These are phyloP conservation scores for Neofusicoccum ribis DNA, from an alignment of 2,329 filamentous ascomycete genomes.

Conservation along the genomic window DNA sequence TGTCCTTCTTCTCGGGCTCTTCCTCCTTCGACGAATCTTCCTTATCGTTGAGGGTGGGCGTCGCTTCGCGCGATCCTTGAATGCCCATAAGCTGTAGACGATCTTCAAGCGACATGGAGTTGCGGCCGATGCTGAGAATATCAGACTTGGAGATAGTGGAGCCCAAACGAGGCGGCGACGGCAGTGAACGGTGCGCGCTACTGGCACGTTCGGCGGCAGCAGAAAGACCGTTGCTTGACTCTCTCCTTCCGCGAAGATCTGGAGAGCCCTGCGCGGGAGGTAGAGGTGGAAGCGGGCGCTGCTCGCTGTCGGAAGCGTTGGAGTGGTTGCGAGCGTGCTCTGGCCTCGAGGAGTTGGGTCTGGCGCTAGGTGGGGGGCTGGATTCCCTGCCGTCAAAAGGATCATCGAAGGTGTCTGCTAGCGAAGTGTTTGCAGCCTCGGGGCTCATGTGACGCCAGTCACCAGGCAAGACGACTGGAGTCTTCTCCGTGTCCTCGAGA, in stretches of 20 bases:
- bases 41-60: conserved; percentile 35
- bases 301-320: conserved; percentile 73
- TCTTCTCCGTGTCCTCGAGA: conserved; percentile 94
- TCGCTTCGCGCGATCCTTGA: conserved; percentile 51
- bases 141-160: conserved; percentile 73
- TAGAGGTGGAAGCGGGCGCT: conserved; percentile 82
- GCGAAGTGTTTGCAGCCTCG: conserved; percentile 57
- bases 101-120: conserved; percentile 80
- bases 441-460: conserved; percentile 85
- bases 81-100: conserved; percentile 86
- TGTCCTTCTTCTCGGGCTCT: conserved; percentile 25
- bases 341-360: background rate
- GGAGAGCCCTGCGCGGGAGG: conserved; percentile 63
- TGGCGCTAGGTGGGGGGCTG: conserved; percentile 30
- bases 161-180: conserved; percentile 65
- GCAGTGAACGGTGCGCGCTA: conserved; percentile 66
- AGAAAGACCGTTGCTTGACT: conserved; percentile 65
- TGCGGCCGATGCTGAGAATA: conserved; percentile 71
- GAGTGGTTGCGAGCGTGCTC: conserved; percentile 63
- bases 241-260: conserved; percentile 53
- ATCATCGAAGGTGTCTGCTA: conserved; percentile 61
- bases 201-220: conserved; percentile 72
- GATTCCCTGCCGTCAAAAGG: conserved; percentile 56
- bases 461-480: conserved; percentile 94
- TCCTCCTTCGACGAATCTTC: background rate